phyloP scores from a whole-genome alignment of 345 rosid genomes.

The Syzygium jambos region DNA sequence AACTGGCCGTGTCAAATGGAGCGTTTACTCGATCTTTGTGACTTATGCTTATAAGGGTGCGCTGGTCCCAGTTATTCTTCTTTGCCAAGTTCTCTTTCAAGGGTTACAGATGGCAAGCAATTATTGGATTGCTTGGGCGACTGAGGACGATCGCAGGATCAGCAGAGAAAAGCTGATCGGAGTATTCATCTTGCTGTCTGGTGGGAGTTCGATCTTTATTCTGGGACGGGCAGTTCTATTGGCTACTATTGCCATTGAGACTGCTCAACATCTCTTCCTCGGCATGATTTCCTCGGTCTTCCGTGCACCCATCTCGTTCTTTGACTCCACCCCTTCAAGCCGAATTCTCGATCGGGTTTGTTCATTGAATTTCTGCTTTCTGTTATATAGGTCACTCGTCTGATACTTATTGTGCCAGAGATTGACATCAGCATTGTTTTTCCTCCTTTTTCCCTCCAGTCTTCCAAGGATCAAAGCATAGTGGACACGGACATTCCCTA shows the following conservation, averaged over 20 bases:
- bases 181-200: conserved; percentile 38
- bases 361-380: neutral
- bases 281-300: conserved; percentile 54
- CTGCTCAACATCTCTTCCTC: conserved; percentile 48
- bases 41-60: conserved; percentile 22
- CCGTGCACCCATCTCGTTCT: conserved; percentile 57
- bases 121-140: conserved; percentile 75
- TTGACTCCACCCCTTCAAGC: conserved; percentile 66
- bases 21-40: conserved; percentile 46
- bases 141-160: conserved; percentile 26
- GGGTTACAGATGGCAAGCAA: conserved; percentile 63
- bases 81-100: conserved; percentile 31
- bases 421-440: neutral
- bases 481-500: conserved; percentile 72
- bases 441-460: conserved; percentile 18
- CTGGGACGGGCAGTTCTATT: conserved; percentile 57
- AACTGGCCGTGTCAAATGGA: conserved; percentile 60
- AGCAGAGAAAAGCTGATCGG: conserved; percentile 30
- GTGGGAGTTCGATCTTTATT: conserved; percentile 61
- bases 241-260: conserved; percentile 48
- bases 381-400: neutral
- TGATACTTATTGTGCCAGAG: neutral
- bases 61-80: conserved; percentile 11
- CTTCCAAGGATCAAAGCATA: conserved; percentile 67
- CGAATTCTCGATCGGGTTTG: conserved; percentile 56